Base-by-base conservation (phyloP, 208 protist genomes). In the Lotmaria passim region DNA sequence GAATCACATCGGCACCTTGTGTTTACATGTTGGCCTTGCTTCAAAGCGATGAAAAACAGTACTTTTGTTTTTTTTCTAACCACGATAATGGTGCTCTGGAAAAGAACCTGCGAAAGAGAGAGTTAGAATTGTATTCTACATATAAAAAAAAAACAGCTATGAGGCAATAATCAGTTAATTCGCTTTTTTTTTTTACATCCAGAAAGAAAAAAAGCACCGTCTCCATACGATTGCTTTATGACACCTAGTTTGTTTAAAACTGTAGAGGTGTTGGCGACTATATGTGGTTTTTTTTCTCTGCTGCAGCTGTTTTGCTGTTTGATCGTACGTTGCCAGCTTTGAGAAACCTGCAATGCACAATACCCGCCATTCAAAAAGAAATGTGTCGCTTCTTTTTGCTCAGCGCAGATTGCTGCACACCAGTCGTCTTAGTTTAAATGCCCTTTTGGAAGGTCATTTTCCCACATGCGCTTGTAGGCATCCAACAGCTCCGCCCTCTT, bases 401-500 rank as follows among this genome's bases (percentile, higher is more conserved):
- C n/a, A n/a, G n/a, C n/a, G n/a, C n/a, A n/a, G n/a, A n/a, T n/a
- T n/a, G n/a, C n/a, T n/a, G n/a, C n/a, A n/a, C n/a, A n/a, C n/a
- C n/a, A n/a, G n/a, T n/a, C n/a, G n/a, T n/a, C n/a, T 28, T 39
- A 51, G 24, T 74, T 66, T 12, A 47, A 17, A 19, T 48, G 62
- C 26, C 52, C 38, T 24, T 55, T 36, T 1, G 38, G 69, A 14
- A 51, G n/a, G 6, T 74, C 69, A 7, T 51, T 39, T 30, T 34
- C 47, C 69, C 69, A 74, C 52, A 46, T 23, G 21, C 50, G 59
- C 41, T 74, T 34, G 33, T 62, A 66, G 14, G 28, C 33, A 11
- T 44, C 31, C 19, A 74, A 51, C 28, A 74, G 46, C 26, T 57
- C 41, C 26, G 28, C 39, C 41, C 31, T 14, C 31, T 33, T 26